phyloP scores from a whole-genome alignment of 306 rosid genomes.

The Mimosa bimucronata region DNA sequence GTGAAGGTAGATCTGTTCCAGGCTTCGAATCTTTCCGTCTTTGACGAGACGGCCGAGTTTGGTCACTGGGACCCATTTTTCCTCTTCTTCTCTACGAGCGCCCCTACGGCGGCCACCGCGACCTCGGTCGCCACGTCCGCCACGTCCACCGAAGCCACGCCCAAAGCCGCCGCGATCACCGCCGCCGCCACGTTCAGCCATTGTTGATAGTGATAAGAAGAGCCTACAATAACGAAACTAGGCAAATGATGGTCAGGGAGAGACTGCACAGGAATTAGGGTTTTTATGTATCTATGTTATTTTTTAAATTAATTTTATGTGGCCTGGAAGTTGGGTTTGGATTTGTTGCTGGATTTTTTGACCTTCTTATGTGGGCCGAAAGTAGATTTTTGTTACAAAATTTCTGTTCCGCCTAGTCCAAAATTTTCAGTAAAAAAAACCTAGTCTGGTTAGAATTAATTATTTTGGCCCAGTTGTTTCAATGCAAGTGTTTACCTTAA shows the following conservation, averaged over 20 bases:
- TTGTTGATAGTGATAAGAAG: background rate
- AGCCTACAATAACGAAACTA: too few species aligned
- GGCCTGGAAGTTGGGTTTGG: too few species aligned
- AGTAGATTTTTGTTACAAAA: too few species aligned
- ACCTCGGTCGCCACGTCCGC: background rate
- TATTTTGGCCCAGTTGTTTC: too few species aligned
- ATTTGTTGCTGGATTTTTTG: too few species aligned
- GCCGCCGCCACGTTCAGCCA: slow-evolving; percentile 27
- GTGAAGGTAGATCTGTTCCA: slow-evolving; percentile 23
- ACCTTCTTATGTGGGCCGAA: too few species aligned
- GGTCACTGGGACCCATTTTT: slow-evolving; percentile 22
- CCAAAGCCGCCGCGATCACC: background rate
- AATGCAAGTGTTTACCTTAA: too few species aligned
- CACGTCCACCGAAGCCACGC: slow-evolving; percentile 3
- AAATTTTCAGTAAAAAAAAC: too few species aligned
- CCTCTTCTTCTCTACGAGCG: slow-evolving; percentile 16
- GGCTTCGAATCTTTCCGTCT: slow-evolving; percentile 11
- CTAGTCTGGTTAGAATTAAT: too few species aligned
- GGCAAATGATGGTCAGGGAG: too few species aligned
- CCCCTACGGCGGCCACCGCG: slow-evolving; percentile 24
- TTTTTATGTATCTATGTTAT: background rate
- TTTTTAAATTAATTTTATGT: background rate
- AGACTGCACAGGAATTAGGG: background rate
- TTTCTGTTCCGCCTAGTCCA: too few species aligned
- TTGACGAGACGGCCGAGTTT: slow-evolving; percentile 25